Percentiles rank a stretch among this genome's conserved stretches.
These are phyloP conservation scores for Endotrypanum monterogeii DNA, from an alignment of 208 protist genomes.

Conservation along the genomic window DNA sequence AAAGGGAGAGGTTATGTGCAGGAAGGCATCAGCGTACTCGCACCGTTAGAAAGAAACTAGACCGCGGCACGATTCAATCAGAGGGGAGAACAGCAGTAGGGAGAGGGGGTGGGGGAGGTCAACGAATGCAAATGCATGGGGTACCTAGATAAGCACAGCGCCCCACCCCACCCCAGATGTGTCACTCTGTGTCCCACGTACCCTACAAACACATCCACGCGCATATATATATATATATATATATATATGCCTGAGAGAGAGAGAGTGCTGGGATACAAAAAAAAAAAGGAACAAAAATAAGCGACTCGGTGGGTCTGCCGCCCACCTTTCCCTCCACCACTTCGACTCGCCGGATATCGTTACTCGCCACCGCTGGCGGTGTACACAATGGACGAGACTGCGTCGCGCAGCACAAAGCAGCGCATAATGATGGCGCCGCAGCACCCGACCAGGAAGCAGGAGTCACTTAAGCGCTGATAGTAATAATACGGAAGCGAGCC, in stretches of 20 bases:
- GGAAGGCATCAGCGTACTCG: too few species aligned
- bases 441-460: conserved; percentile 57
- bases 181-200: too few species aligned
- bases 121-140: not conserved
- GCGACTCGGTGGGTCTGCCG: not conserved
- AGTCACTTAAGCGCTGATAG: conserved; percentile 74
- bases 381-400: conserved; percentile 27
- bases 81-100: not conserved
- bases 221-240: too few species aligned
- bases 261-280: not conserved
- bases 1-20: too few species aligned
- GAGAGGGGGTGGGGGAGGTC: not conserved
- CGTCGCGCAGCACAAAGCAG: conserved; percentile 38
- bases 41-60: too few species aligned
- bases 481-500: conserved; percentile 57
- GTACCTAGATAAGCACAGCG: not conserved
- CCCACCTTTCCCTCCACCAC: not conserved
- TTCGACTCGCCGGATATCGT: not conserved
- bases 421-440: conserved; percentile 39
- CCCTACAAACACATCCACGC: too few species aligned
- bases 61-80: too few species aligned
- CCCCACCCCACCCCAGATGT: too few species aligned
- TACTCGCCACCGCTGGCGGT: conserved; percentile 24
- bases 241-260: not conserved
- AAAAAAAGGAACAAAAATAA: not conserved